Base-by-base conservation (phyloP, 1,284 basidiomycete genomes). In the Neonothopanus nambi region DNA sequence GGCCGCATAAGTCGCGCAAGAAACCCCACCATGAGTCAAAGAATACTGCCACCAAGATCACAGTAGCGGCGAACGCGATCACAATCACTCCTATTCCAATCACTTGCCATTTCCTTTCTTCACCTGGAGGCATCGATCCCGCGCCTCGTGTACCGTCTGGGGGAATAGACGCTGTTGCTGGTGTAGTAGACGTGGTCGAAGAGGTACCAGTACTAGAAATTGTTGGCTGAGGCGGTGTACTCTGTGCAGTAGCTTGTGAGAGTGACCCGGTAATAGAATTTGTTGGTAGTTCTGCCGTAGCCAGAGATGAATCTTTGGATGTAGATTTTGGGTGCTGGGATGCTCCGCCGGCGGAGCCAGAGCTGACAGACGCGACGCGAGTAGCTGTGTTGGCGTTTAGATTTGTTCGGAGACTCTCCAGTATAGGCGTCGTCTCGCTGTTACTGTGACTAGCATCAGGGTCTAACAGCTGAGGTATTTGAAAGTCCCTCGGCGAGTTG, bases 11-110 rank as follows among this genome's bases (percentile, higher is more conserved):
- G 48, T 81, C 82, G 38, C 73, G 69, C 50, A 85, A 48, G 65
- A 86, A 81, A 20, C 75, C 71, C 74, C 76, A 82, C 76, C 84
- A 82, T 23, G 79, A 75, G 65, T 89, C 85, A 67, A 85, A 87
- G 67, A 84, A 87, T 39, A 84, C 74, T 49, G 80, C 69, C 9
- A 75, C 68, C 49, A 87, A 70, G 58, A 85, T 74, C 48, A 78
- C 67, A 3, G 70, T 73, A 23, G 75, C 81, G 51, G 87, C 70
- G 26, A 79, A 72, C 46, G 75, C 80, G 59, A 89, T 74, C 18
- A 76, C 74, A 57, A 86, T 78, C 54, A 87, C 75, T 5, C 77
- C 76, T 55, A 89, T 78, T 21, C 85, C 85, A 52, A 87, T 75
- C 52, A 85, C 75, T 66, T 85, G 84, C 86, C 85, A 88, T 62